These are phyloP conservation scores for Pleurotus ostreatus DNA, from an alignment of 768 basidiomycete species.

Conservation along the genomic window DNA sequence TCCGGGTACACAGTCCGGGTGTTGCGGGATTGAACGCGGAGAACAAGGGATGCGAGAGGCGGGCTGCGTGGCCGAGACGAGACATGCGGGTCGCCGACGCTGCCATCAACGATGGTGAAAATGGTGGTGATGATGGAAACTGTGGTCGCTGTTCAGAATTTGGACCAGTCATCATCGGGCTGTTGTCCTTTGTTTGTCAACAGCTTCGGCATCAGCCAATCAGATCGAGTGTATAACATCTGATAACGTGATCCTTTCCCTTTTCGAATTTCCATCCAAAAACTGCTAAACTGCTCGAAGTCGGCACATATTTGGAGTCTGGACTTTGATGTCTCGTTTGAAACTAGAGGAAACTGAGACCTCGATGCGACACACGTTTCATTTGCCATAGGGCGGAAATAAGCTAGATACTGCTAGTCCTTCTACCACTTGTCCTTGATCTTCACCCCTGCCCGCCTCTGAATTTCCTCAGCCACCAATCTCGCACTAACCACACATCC, in stretches of 20 bases:
- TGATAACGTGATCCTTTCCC: too few relatives aligned
- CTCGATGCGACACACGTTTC: too few relatives aligned
- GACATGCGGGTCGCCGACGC: constrained; percentile 25
- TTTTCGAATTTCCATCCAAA: too few relatives aligned
- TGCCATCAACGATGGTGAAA: constrained; percentile 16
- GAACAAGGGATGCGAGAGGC: constrained; percentile 25
- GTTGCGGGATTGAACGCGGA: constrained; percentile 25
- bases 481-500: constrained; percentile 76
- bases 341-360: too few relatives aligned
- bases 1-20: constrained; percentile 33
- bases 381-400: too few relatives aligned
- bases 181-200: background rate
- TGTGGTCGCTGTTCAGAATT: background rate
- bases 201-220: background rate
- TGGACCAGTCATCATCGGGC: background rate
- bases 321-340: too few relatives aligned
- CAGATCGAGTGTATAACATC: background rate
- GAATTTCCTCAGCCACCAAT: constrained; percentile 44
- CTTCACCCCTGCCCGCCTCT: constrained; percentile 28
- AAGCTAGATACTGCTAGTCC: too few relatives aligned
- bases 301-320: too few relatives aligned
- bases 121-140: constrained; percentile 9
- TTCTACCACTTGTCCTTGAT: constrained; percentile 10
- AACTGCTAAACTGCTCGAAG: too few relatives aligned
- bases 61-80: constrained; percentile 27